Evolutionary conservation across 2,329 filamentous ascomycete species (phyloP).

Genomic region (Alternaria triticina): DNA sequence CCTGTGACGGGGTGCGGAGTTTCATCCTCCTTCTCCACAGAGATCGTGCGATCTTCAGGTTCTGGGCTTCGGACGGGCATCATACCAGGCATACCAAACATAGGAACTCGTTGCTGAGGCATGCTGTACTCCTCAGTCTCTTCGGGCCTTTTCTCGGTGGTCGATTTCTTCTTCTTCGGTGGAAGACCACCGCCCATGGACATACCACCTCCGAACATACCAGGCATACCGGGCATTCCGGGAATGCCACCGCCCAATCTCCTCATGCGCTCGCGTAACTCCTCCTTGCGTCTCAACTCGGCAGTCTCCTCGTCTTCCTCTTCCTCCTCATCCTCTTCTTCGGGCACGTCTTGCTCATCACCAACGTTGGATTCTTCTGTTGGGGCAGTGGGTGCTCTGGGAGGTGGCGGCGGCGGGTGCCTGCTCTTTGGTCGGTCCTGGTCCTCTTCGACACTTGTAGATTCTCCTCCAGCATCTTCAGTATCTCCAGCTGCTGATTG

Average conservation of each 20-base stretch:
- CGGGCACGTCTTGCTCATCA: conserved; percentile 57
- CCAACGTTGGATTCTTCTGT: conserved; percentile 54
- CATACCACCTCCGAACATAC: conserved; percentile 79
- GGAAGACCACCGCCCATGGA: conserved; percentile 62
- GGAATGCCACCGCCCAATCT: conserved; percentile 99
- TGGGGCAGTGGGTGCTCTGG: conserved; percentile 49
- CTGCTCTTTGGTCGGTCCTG: conserved; percentile 61
- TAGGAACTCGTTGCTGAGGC: conserved; percentile 56
- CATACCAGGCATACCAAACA: conserved; percentile 75
- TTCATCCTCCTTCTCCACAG: conserved; percentile 60
- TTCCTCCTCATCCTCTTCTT: conserved; percentile 70
- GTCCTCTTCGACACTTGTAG: conserved; percentile 76
- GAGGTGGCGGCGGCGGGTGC: conserved; percentile 21
- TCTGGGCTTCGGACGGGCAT: conserved; percentile 60
- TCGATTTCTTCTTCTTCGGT: conserved; percentile 58
- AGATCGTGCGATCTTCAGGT: conserved; percentile 50
- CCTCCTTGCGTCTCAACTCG: conserved; percentile 82
- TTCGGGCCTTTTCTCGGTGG: conserved; percentile 45
- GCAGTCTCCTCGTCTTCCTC: conserved; percentile 88
- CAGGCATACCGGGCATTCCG: conserved; percentile 86
- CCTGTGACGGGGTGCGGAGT: conserved; percentile 51
- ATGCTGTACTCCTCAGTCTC: conserved; percentile 41
- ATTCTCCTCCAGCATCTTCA: conserved; percentile 66
- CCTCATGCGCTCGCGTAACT: conserved; percentile 92
- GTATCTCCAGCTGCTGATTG: conserved; percentile 68